These are phyloP conservation scores for Exophiala sp. DNA, from an alignment of 2,329 filamentous ascomycete species.

Conservation along the genomic window DNA sequence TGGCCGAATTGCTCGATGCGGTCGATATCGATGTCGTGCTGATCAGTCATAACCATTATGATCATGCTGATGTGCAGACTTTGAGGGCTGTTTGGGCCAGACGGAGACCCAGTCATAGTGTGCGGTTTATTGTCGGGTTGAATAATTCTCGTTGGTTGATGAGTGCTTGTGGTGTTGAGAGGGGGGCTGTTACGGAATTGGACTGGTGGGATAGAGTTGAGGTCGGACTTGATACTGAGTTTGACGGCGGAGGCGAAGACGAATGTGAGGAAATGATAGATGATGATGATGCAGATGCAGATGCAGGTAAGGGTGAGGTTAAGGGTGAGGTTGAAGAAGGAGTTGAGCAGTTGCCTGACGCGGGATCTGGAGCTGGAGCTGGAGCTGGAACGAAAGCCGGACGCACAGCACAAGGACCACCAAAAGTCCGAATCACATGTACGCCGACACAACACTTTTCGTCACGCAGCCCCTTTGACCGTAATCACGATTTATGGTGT, in stretches of 20 bases:
- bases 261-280: no score
- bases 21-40: constrained; percentile 43
- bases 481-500: constrained; percentile 44
- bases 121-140: constrained; percentile 42
- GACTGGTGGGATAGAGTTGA: constrained; percentile 48
- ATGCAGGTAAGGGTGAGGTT: no score
- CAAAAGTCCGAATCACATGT: constrained; percentile 41
- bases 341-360: no score
- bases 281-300: no score
- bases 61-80: constrained; percentile 48
- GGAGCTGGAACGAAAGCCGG: background rate
- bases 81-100: constrained; percentile 38
- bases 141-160: constrained; percentile 30
- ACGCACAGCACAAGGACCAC: constrained; percentile 7
- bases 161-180: constrained; percentile 31
- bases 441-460: constrained; percentile 47
- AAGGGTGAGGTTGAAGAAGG: constrained; percentile 6
- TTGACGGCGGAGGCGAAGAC: no score
- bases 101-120: constrained; percentile 41
- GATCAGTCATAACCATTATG: constrained; percentile 54
- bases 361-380: no score
- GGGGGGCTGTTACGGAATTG: constrained; percentile 41
- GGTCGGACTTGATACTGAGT: no score
- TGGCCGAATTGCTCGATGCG: constrained; percentile 45
- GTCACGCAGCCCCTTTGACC: constrained; percentile 38